These are phyloP conservation scores for Boletellus emodensis DNA, from an alignment of 768 basidiomycete species.

Conservation along the genomic window DNA sequence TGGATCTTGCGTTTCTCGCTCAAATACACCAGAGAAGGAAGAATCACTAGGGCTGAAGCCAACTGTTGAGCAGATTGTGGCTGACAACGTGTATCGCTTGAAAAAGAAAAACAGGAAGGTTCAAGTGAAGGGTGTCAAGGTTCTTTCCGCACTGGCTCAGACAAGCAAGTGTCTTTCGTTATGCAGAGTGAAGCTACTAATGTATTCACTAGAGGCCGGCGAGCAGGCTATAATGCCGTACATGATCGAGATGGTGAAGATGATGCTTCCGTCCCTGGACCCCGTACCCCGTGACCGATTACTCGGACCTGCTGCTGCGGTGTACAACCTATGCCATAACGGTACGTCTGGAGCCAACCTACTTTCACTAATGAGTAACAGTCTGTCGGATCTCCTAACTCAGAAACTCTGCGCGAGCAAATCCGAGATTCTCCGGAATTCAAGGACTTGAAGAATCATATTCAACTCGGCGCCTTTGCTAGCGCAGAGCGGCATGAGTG, in stretches of 20 bases:
- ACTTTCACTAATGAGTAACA: no score
- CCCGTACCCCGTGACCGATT: background rate
- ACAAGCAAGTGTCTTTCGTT: slow-evolving; percentile 2
- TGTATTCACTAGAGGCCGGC: background rate
- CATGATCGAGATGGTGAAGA: background rate
- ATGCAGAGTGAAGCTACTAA: background rate
- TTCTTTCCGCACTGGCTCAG: slow-evolving; percentile 5
- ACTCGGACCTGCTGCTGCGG: background rate
- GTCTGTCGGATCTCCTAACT: no score
- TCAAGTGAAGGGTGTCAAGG: slow-evolving; percentile 2
- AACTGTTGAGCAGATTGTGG: background rate
- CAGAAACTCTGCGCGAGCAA: no score
- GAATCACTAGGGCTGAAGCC: background rate
- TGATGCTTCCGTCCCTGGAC: background rate
- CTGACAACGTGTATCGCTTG: background rate
- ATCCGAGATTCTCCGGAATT: no score
- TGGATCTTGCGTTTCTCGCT: no score
- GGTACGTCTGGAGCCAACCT: background rate
- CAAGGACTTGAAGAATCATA: no score
- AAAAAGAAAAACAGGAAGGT: background rate
- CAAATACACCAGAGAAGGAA: no score
- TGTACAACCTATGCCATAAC: slow-evolving; percentile 4
- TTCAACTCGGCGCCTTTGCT: no score
- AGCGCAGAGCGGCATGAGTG: no score
- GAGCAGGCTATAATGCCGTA: background rate